Evolutionary conservation across 2,329 filamentous ascomycete species (phyloP), one percentile per base, ranked within the genome.

Genomic region (Paracamarosporium sp.): DNA sequence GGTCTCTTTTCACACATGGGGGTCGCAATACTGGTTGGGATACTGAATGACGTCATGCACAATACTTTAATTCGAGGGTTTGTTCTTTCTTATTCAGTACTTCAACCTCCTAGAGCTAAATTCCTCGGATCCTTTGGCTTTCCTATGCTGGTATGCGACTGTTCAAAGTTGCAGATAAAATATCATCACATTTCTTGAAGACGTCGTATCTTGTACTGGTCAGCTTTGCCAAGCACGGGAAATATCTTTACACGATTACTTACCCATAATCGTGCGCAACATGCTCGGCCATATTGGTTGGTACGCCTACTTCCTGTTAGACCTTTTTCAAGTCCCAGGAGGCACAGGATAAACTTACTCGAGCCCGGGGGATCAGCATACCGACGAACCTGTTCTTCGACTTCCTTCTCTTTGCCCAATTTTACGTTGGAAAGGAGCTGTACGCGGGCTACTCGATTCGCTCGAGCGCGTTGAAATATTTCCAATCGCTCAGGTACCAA

Each of bases 311-410:
- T 15, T 20, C 11, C 1, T 13, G 17, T 47, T 9, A 54, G 43
- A 22, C 8, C n/a, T 8, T 22, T 11, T 13, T 22, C 15, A 30
- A 9, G 17, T 11, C 4, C 2, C 17, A 17, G 13, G 9, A 13
- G 2, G 33, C 9, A 1, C 17, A 17, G 1, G 12, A 2, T 7
- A 1, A 17, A 47, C 52, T 41, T 48, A 55, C 52, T 46, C 6
- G 52, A 55, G 4, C 52, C 52, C 9, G 15, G 52, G 4, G 52
- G 52, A 35, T 55, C 52, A 9, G 43, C 44, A 36, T 55, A 55
- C 27, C 27, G 43, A 25, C 46, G 31, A n/a, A 56, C 36, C 24
- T 56, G 36, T 11, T 48, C 53, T 25, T 56, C 47, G 2, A 56
- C 54, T 35, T 51, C 33, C n/a, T 33, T 40, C 43, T 56, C 54